Evolutionary conservation across 805 yeast species (phyloP).

Genomic region (Nakazawaea holstii): DNA sequence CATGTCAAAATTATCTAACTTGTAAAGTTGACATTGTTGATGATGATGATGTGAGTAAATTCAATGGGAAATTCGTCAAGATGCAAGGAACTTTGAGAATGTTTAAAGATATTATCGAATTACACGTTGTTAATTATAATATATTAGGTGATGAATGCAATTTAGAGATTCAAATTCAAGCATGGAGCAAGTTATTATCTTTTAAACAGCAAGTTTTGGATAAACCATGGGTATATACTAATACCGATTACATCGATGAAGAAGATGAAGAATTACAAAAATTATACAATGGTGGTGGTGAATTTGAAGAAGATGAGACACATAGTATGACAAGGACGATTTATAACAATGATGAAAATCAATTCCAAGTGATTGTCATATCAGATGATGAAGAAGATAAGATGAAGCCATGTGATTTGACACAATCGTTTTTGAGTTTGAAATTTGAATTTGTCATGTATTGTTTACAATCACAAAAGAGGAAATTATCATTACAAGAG

Average conservation of each 20-base stretch:
- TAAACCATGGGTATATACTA: slow-evolving; percentile 1
- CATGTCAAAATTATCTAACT: slow-evolving; percentile 3
- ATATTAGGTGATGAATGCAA: slow-evolving; percentile 3
- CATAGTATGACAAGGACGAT: slow-evolving; percentile 1
- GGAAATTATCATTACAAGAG: slow-evolving; percentile 2
- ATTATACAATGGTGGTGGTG: too few relatives aligned
- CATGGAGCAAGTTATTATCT: background rate
- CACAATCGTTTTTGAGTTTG: background rate
- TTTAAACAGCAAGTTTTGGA: background rate
- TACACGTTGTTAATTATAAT: slow-evolving; percentile 1
- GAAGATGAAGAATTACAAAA: slow-evolving; percentile 5
- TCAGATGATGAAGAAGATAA: background rate
- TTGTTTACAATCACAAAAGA: background rate
- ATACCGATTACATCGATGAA: background rate
- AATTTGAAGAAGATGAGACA: background rate
- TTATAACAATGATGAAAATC: background rate
- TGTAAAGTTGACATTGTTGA: background rate
- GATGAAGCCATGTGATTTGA: background rate
- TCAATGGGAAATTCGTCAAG: background rate
- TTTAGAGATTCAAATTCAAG: background rate
- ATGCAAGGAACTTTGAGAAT: slow-evolving; percentile 1
- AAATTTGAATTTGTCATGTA: slow-evolving; percentile 2
- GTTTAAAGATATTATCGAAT: background rate
- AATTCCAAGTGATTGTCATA: background rate
- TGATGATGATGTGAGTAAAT: background rate